Evolutionary conservation across 2,329 filamentous ascomycete species (phyloP).

Genomic region (Graphilbum fragrans): DNA sequence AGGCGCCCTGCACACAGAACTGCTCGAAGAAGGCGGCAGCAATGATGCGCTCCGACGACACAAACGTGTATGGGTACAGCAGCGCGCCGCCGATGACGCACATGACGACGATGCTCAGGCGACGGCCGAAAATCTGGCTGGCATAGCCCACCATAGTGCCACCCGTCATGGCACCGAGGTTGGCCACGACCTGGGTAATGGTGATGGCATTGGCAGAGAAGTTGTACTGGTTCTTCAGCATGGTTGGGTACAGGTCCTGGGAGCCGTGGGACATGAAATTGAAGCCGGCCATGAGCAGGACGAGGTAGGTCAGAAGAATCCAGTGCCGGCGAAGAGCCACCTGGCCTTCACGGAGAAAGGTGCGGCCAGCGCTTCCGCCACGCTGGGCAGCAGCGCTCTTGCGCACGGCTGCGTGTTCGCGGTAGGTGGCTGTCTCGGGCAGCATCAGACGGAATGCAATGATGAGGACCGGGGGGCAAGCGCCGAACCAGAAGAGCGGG

Average conservation of each 20-base stretch:
- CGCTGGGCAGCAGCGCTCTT: constrained; percentile 41
- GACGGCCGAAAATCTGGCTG: constrained; percentile 64
- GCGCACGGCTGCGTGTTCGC: constrained; percentile 10
- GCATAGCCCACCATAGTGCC: constrained; percentile 62
- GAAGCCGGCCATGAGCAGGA: constrained; percentile 80
- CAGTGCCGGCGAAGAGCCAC: constrained; percentile 70
- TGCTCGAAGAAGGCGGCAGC: constrained; percentile 57
- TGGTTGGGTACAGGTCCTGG: constrained; percentile 72
- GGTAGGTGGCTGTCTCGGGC: constrained; percentile 11
- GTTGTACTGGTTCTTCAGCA: constrained; percentile 32
- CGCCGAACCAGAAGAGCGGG: constrained; percentile 61
- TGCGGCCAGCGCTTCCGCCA: constrained; percentile 53
- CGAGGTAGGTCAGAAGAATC: constrained; percentile 66
- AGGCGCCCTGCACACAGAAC: constrained; percentile 66
- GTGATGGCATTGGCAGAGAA: constrained; percentile 11
- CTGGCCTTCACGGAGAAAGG: constrained; percentile 52
- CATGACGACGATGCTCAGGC: constrained; percentile 51
- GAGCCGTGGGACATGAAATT: constrained; percentile 64
- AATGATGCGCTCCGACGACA: constrained; percentile 43
- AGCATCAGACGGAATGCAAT: constrained; percentile 11
- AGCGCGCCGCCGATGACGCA: constrained; percentile 47
- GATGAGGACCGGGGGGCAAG: constrained; percentile 46
- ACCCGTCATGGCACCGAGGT: constrained; percentile 63
- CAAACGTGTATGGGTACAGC: constrained; percentile 61
- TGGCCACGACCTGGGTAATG: constrained; percentile 59